Evolutionary conservation across 176 grass and related monocot species (phyloP), one percentile per base, ranked within the genome.

Genomic region (Pharus latifolius): DNA sequence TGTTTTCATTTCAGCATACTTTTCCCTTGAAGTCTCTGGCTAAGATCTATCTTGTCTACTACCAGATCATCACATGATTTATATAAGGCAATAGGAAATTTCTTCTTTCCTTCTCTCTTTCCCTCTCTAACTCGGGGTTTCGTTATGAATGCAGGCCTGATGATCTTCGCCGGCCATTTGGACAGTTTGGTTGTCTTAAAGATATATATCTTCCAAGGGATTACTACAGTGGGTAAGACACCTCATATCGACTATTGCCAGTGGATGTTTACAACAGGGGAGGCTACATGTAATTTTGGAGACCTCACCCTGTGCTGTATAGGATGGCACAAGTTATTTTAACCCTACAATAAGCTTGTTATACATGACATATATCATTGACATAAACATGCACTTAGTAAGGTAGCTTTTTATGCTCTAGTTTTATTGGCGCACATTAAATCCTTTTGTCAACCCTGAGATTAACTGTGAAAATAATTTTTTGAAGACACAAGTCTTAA

Each of bases 191-290:
- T 14, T 84, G 82, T 26, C 67, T 99, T 43, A 99, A 94, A 59
- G 90, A 99, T 64, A 69, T 94, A 20, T 99, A 94, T 83, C 77
- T 99, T 38, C 95, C 95, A 20, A 83, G 95, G 35, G 90, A 99
- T 83, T 99, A 91, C 71, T 91, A 94, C 33, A 91, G 81, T n/a
- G 84, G 85, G 95, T 94, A 94, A 94, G 83, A 26, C 28, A 47
- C 34, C 34, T 5, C 28, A 63, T 58, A 3, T 72, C 27, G 31
- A 24, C 14, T 51, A 10, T 18, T 35, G 7, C 65, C 27, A 18
- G 53, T 31, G 19, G 20, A 0, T 23, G n/a, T 72, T 48, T 55
- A 25, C 13, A 65, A 38, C 23, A 34, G 28, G n/a, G 55, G 33
- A 60, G 1, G 7, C 22, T 24, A 47, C 28, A 38, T 52, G 7